Evolutionary conservation across 2,329 filamentous ascomycete species (phyloP), one percentile per base, ranked within the genome.

Genomic region (Sclerotinia nivalis): DNA sequence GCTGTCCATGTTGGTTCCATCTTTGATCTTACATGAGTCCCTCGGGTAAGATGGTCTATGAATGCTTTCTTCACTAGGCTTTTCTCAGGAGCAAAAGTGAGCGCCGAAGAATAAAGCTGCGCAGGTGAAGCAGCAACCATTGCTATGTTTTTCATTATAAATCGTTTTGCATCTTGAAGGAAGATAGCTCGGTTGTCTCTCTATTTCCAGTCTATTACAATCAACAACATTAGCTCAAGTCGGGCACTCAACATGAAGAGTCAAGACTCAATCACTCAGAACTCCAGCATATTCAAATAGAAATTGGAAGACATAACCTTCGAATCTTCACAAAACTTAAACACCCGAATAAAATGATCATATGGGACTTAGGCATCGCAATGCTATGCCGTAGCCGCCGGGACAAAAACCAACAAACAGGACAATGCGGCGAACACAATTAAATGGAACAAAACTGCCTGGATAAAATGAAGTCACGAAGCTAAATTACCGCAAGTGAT

Each of bases 31-130:
- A 20, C 31, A 22, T 34, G 43, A 12, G 74, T 73, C 71, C 68
- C 61, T 43, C 2, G 10, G 18, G 52, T 40, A 22, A 65, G 40
- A 25, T 10, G n/a, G 40, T 70, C 37, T 18, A 56, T 13, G 52
- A 72, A 75, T 13, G 12, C 49, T 22, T 55, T 70, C 31, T 77
- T 73, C 18, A 79, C 58, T 31, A 76, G 68, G 66, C 78, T 79
- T 15, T 69, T 47, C 40, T 72, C 55, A 49, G 78, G 80, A 13
- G 76, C 74, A 72, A 81, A 81, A 50, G 72, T 71, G 34, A 73
- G 76, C n/a, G 66, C 77, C 47, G 73, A 79, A 58, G 64, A 76
- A 71, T 82, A 81, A 65, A 74, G 60, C 70, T 82, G 79, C 9
- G 75, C 71, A 45, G 78, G 75, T 3, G 77, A 68, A 18, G 69